phyloP scores from a whole-genome alignment of 2,329 filamentous ascomycete genomes.

The Fusarium albidum region DNA sequence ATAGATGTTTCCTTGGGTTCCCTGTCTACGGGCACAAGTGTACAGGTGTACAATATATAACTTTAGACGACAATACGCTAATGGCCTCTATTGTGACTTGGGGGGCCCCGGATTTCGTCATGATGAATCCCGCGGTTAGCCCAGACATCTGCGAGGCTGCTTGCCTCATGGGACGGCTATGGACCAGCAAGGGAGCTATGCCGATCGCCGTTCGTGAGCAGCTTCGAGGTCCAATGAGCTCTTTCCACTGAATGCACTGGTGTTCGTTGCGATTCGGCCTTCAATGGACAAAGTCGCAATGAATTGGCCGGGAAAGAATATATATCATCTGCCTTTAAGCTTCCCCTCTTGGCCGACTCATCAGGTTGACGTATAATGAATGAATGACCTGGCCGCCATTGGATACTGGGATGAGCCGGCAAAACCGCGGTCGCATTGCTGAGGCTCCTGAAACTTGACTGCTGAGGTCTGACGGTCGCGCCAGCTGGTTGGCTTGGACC shows the following conservation, averaged over 20 bases:
- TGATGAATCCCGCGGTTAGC: neutral
- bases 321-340: neutral
- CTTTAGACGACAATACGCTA: slow-evolving; percentile 53
- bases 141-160: neutral
- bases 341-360: slow-evolving; percentile 1
- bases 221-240: no score
- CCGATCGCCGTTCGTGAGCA: no score
- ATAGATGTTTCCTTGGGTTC: slow-evolving; percentile 60
- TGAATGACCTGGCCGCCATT: slow-evolving; percentile 31
- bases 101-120: slow-evolving; percentile 8
- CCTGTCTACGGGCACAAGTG: slow-evolving; percentile 54
- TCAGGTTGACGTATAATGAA: slow-evolving; percentile 33
- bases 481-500: no score
- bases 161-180: neutral
- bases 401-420: slow-evolving; percentile 26
- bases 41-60: slow-evolving; percentile 64
- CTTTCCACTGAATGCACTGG: no score
- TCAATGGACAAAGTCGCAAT: neutral
- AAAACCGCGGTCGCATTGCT: slow-evolving; percentile 30
- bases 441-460: neutral
- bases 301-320: neutral
- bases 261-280: neutral
- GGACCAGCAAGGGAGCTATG: neutral
- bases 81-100: slow-evolving; percentile 28
- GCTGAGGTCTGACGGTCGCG: neutral